Evolutionary conservation across 306 rosid genomes (phyloP).

Genomic region (Comarum palustre): DNA sequence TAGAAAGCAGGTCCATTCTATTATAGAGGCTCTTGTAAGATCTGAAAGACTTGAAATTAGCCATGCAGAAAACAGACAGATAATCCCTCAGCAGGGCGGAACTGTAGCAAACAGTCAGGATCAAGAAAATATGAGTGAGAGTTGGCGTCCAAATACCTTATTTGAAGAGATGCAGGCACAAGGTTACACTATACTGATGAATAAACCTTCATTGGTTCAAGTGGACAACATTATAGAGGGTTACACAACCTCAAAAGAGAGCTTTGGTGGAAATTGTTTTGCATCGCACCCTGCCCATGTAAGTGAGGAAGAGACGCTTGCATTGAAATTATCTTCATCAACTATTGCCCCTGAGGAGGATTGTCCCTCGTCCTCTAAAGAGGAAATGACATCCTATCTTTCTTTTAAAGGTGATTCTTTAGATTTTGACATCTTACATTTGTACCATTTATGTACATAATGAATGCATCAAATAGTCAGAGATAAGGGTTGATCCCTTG

Average conservation of each 20-base stretch:
- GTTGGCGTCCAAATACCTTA: conserved; percentile 28
- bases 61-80: conserved; percentile 43
- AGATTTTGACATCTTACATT: not conserved
- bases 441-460: not conserved
- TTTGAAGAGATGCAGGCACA: conserved; percentile 41
- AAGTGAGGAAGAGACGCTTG: conserved; percentile 44
- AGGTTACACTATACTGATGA: conserved; percentile 31
- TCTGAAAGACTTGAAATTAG: conserved; percentile 62
- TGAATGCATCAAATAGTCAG: not conserved
- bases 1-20: conserved; percentile 86
- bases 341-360: conserved; percentile 46
- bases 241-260: conserved; percentile 33
- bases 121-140: conserved; percentile 33
- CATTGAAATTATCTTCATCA: conserved; percentile 61
- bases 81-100: conserved; percentile 36
- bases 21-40: conserved; percentile 80
- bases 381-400: conserved; percentile 70
- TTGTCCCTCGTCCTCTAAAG: conserved; percentile 48
- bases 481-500: not conserved
- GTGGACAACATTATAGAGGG: conserved; percentile 38
- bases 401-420: conserved; percentile 63
- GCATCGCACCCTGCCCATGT: conserved; percentile 36
- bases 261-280: conserved; percentile 33
- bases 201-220: conserved; percentile 31
- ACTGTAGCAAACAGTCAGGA: conserved; percentile 40